Conservation (phyloP, 768 basidiomycete species). For the Tephrocybe sp. region DNA sequence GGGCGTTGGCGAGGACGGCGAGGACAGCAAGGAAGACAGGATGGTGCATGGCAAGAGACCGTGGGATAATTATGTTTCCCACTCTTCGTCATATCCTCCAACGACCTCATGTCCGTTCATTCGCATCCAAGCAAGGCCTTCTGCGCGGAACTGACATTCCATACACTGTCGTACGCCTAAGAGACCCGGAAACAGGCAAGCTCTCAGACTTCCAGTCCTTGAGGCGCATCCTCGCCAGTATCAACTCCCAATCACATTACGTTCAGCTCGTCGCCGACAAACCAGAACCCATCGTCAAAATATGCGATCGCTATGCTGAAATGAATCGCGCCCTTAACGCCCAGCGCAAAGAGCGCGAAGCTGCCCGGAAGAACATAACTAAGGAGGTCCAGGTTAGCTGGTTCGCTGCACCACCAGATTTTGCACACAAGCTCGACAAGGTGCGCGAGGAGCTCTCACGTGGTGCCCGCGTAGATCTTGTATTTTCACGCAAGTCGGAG, state of each 20-base stretch:
- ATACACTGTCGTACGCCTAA: constrained; percentile 38
- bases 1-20: constrained; percentile 30
- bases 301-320: constrained; percentile 45
- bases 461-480: constrained; percentile 55
- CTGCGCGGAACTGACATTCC: constrained; percentile 40
- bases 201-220: constrained; percentile 36
- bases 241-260: constrained; percentile 39
- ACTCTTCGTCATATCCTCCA: not conserved
- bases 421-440: constrained; percentile 64
- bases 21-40: constrained; percentile 17
- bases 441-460: constrained; percentile 55
- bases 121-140: constrained; percentile 6
- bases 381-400: constrained; percentile 79
- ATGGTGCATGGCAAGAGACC: constrained; percentile 13
- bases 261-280: constrained; percentile 51
- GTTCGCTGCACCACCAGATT: constrained; percentile 55
- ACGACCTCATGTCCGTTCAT: constrained; percentile 2
- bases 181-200: constrained; percentile 41
- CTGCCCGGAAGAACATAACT: constrained; percentile 26
- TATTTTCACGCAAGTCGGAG: constrained; percentile 48
- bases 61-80: constrained; percentile 5
- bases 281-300: constrained; percentile 59
- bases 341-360: constrained; percentile 33
- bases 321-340: constrained; percentile 34
- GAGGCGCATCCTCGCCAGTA: constrained; percentile 37